Evolutionary conservation across 768 basidiomycete species (phyloP), one percentile per base, ranked within the genome.

Genomic region (Boletus subparvulus): DNA sequence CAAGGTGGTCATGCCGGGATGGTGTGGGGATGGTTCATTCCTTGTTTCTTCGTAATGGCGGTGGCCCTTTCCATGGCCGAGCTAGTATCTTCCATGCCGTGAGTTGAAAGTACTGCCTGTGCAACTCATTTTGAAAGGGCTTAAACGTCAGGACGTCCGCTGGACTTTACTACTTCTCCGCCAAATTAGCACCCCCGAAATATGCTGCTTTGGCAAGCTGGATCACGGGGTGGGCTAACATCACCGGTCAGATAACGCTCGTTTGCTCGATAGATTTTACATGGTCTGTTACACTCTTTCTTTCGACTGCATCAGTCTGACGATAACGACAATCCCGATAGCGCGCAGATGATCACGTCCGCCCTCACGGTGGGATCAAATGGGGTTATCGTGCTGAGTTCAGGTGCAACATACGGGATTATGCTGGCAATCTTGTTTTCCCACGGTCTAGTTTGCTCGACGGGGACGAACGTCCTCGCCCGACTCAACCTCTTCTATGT

Each of bases 201-300:
- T 82, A 83, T 53, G 78, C 84, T 3, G 77, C 86, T 8, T 70
- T 90, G 50, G 83, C 85, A 2, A 84, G 85, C 60, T 79, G 77
- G 77, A 73, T 80, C 51, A 77, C 74, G 54, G 83, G 85, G 8
- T 88, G 86, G 86, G 85, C 87, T 14, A 89, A 89, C 60, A 79
- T 88, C 41, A 88, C 86, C 13, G 87, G 87, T 28, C 87, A 86
- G 69, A 74, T 85, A 17, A 78, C 85, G 1, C 78, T 88, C 7
- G 86, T 90, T 44, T 87, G 85, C 64, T 86, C 84, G 7, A 90
- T 90, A 51, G 88, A 89, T 65, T 88, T 83, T 58, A 87, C 85
- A 21, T 88, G 78, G 80, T 78, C 40, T n/a, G 76, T 64, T 32
- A 24, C 16, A 3, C 7, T 6, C 11, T 50, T 46, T 11, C 37